Evolutionary conservation across 1,139 yeast genomes (phyloP).

Genomic region (Casaregolazyma lundiana): DNA sequence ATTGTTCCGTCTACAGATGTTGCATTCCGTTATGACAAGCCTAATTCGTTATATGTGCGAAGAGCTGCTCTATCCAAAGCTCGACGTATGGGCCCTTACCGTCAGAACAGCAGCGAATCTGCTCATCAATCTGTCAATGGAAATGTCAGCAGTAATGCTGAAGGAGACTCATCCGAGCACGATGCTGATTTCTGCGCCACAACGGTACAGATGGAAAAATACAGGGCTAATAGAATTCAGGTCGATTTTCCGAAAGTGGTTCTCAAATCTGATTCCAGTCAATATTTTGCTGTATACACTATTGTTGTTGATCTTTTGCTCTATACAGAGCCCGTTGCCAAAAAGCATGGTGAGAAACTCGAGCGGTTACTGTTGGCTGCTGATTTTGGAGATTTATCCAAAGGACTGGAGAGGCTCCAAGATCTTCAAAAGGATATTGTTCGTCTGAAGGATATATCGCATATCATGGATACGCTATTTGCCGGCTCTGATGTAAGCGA

Average conservation of each 20-base stretch:
- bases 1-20: conserved; percentile 62
- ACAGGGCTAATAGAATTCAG: conserved; percentile 41
- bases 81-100: background rate
- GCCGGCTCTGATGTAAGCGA: conserved; percentile 27
- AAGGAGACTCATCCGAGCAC: conserved; percentile 3
- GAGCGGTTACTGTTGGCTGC: conserved; percentile 65
- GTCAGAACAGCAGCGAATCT: background rate
- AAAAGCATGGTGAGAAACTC: conserved; percentile 53
- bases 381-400: conserved; percentile 58
- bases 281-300: conserved; percentile 63
- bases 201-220: conserved; percentile 32
- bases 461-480: conserved; percentile 19
- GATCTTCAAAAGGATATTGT: conserved; percentile 55
- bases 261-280: conserved; percentile 66
- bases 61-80: conserved; percentile 13
- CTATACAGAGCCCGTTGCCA: conserved; percentile 59
- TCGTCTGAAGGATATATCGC: conserved; percentile 41
- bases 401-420: conserved; percentile 49
- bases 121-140: background rate
- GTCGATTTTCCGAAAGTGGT: conserved; percentile 69
- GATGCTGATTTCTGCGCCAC: conserved; percentile 20
- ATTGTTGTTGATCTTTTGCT: conserved; percentile 62
- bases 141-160: background rate
- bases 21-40: conserved; percentile 58
- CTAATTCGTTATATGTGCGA: conserved; percentile 57